These are phyloP conservation scores for Aspergillus sp. DNA, from an alignment of 2,329 filamentous ascomycete species.

Conservation along the genomic window DNA sequence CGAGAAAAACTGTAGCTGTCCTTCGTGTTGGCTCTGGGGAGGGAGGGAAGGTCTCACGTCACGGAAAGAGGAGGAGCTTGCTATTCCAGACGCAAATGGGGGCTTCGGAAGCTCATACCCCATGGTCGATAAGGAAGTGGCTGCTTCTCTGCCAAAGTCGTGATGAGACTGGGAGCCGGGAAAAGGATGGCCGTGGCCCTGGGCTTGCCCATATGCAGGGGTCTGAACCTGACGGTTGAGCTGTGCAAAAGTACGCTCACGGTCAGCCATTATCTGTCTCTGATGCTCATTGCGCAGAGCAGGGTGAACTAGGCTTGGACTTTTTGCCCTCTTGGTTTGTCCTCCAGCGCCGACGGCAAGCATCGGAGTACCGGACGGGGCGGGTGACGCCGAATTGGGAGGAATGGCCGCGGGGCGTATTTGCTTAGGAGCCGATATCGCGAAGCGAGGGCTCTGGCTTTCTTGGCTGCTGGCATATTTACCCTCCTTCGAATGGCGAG, in stretches of 20 bases:
- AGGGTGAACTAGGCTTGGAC: conserved; percentile 13
- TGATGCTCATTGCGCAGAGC: conserved; percentile 11
- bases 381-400: background rate
- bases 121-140: background rate
- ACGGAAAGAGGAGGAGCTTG: background rate
- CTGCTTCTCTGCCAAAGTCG: background rate
- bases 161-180: conserved; percentile 3
- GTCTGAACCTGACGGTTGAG: background rate
- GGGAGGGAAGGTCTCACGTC: background rate
- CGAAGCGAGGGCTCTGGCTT: conserved; percentile 6
- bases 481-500: conserved; percentile 9
- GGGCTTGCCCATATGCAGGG: background rate
- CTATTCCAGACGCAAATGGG: background rate
- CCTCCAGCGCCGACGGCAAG: background rate
- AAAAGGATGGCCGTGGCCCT: conserved; percentile 1
- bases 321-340: conserved; percentile 1
- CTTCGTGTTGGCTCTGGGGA: background rate
- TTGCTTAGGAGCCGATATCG: background rate
- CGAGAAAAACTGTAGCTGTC: background rate
- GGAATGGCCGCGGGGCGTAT: background rate
- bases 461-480: background rate
- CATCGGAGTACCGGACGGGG: background rate
- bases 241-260: background rate
- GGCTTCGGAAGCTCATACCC: background rate
- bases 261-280: conserved; percentile 6